These are phyloP conservation scores for Hygrophila difformis DNA, from an alignment of 257 asterid genomes.

Conservation along the genomic window DNA sequence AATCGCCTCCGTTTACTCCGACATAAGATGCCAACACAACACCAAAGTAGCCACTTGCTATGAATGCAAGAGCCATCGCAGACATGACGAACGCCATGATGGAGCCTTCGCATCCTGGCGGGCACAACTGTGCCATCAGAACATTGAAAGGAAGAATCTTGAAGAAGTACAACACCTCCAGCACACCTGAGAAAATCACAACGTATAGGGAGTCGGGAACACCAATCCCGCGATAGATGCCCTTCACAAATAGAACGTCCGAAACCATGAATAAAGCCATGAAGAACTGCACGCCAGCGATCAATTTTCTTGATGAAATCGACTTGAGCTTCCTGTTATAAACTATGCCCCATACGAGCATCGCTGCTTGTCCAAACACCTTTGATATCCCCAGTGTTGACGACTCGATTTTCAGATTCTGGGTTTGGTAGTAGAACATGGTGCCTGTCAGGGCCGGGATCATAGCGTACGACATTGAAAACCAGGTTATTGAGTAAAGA, in stretches of 20 bases:
- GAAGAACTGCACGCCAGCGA: constrained; percentile 51
- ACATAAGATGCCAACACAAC: constrained; percentile 61
- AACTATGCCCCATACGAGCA: constrained; percentile 81
- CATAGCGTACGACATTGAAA: constrained; percentile 64
- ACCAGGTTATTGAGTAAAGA: constrained; percentile 60
- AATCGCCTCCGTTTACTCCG: constrained; percentile 57
- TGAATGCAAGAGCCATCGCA: constrained; percentile 64
- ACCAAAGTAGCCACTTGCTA: constrained; percentile 78
- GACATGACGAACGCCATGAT: constrained; percentile 92
- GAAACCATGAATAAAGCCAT: constrained; percentile 67
- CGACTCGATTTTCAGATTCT: constrained; percentile 66
- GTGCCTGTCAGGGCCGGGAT: constrained; percentile 85
- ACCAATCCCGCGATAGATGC: constrained; percentile 57
- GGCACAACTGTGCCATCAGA: constrained; percentile 80
- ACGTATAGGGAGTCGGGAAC: constrained; percentile 67
- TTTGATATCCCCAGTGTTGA: constrained; percentile 80
- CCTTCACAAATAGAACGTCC: constrained; percentile 69
- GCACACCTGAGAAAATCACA: constrained; percentile 61
- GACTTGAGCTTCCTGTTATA: constrained; percentile 59
- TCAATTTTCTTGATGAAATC: constrained; percentile 58
- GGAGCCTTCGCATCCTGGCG: constrained; percentile 93
- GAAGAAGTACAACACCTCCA: constrained; percentile 70
- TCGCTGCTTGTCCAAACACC: constrained; percentile 83
- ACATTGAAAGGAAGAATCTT: constrained; percentile 79
- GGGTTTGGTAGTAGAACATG: constrained; percentile 93